Evolutionary conservation across 73 alveolate species (phyloP), one percentile per base, ranked within the genome.

Genomic region (Durusdinium trenchii): DNA sequence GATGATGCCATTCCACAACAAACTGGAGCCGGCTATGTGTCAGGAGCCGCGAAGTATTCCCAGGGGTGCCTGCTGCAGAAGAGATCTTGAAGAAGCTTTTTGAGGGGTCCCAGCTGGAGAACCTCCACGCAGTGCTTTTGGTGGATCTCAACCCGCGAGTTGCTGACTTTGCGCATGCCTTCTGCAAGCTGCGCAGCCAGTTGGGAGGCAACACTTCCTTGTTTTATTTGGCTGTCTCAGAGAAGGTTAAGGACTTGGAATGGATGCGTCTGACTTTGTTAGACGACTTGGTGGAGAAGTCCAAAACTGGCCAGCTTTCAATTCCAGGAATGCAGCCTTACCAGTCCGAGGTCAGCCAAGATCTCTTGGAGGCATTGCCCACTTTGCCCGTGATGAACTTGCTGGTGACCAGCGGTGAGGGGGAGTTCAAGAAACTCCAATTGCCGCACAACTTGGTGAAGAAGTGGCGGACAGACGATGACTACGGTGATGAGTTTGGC

Each of bases 381-480:
- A 38, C 83, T 5, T 38, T 71, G 47, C 83, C 83, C 3, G 51
- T 71, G 51, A 71, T 71, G 83, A 71, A 71, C 50, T 38, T 71
- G 47, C 26, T 71, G 83, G 50, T 71, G 47, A 71, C 83, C 5
- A 38, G 50, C 9, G 83, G 83, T 35, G 83, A 71, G 26, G 83
- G 51, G 10, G 83, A 71, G 50, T 71, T 28, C 83, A 14, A 26
- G 51, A 32, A 71, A 50, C 83, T 71, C 51, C 47, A 71, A 26
- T 20, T 71, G 51, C 83, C 83, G 26, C 83, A 38, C 83, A 6
- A 47, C 38, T n/a, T 71, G 83, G 50, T 71, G 51, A 32, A 71
- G 83, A 71, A 71, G 51, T 71, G 83, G 83, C 83, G 83, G 28
- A 50, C 83, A n/a, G 83, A 71, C 26, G 83, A 71, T 6, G 83